Percentiles rank a stretch among this genome's conserved stretches.
phyloP scores from a whole-genome alignment of 2,329 filamentous ascomycete genomes.

The Beauveria brongniartii region DNA sequence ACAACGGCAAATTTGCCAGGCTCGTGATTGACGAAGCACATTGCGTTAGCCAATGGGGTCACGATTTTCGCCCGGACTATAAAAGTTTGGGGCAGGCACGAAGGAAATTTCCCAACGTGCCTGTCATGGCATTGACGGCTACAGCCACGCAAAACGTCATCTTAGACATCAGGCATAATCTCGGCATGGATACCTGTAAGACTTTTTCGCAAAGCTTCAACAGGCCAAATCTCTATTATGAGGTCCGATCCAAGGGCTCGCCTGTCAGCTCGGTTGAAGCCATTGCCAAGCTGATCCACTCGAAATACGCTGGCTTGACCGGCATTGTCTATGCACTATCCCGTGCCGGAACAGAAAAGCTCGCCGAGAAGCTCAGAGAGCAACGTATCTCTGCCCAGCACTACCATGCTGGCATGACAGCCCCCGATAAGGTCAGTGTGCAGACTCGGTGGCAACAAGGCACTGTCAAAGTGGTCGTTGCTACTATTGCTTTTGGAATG shows the following conservation, averaged over 20 bases:
- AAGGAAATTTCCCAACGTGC: slow-evolving; percentile 64
- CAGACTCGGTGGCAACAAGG: slow-evolving; percentile 81
- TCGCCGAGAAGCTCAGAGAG: slow-evolving; percentile 61
- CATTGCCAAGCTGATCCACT: slow-evolving; percentile 61
- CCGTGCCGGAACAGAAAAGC: slow-evolving; percentile 69
- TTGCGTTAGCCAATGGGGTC: slow-evolving; percentile 98
- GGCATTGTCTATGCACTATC: slow-evolving; percentile 94
- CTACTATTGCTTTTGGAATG: slow-evolving; percentile 98
- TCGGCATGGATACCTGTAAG: slow-evolving; percentile 72
- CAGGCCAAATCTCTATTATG: slow-evolving; percentile 86
- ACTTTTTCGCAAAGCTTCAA: slow-evolving; percentile 93
- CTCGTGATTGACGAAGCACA: slow-evolving; percentile 99
- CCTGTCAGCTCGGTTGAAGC: slow-evolving; percentile 34
- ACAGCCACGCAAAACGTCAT: slow-evolving; percentile 93
- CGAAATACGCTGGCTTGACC: slow-evolving; percentile 60
- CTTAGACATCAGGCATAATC: slow-evolving; percentile 81
- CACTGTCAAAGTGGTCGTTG: slow-evolving; percentile 79
- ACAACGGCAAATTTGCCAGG: slow-evolving; percentile 66
- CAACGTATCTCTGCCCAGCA: slow-evolving; percentile 66
- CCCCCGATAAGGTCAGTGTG: slow-evolving; percentile 58
- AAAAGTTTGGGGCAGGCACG: slow-evolving; percentile 74
- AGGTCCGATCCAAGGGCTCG: slow-evolving; percentile 66
- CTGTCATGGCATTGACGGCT: slow-evolving; percentile 89
- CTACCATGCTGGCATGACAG: slow-evolving; percentile 75
- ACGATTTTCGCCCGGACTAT: slow-evolving; percentile 96